Evolutionary conservation across 1,284 basidiomycete species (phyloP).

Genomic region (Golubevia sp.): DNA sequence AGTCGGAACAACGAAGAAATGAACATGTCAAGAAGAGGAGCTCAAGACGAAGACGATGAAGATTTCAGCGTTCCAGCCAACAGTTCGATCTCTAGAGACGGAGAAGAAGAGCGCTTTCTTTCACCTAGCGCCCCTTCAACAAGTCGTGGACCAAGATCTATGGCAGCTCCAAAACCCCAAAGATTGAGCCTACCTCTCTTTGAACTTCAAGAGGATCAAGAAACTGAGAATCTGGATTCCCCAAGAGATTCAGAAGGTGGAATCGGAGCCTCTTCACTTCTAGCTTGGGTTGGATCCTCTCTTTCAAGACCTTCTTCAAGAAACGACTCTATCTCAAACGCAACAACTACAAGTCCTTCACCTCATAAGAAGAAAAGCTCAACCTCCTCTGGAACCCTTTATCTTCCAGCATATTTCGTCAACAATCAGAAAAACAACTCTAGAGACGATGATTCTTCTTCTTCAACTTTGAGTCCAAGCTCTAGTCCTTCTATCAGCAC

Average conservation of each 20-base stretch:
- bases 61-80: too few relatives aligned
- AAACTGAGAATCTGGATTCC: conserved; percentile 13
- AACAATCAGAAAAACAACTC: conserved; percentile 10
- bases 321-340: conserved; percentile 10
- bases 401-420: conserved; percentile 41
- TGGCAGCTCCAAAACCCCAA: conserved; percentile 25
- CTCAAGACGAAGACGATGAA: too few relatives aligned
- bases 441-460: conserved; percentile 6
- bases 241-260: conserved; percentile 11
- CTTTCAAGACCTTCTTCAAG: conserved; percentile 21
- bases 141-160: conserved; percentile 3
- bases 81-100: background rate
- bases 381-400: conserved; percentile 17
- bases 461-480: too few relatives aligned
- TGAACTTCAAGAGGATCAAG: conserved; percentile 26
- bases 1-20: background rate
- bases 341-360: conserved; percentile 13
- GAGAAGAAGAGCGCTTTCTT: too few relatives aligned
- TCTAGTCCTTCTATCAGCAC: too few relatives aligned
- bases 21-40: too few relatives aligned
- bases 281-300: conserved; percentile 34
- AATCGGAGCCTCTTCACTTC: conserved; percentile 5
- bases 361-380: conserved; percentile 14
- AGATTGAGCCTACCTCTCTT: conserved; percentile 28
- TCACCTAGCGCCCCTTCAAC: too few relatives aligned